Base-by-base conservation (phyloP, 768 basidiomycete species). In the Arthromyces matolae region DNA sequence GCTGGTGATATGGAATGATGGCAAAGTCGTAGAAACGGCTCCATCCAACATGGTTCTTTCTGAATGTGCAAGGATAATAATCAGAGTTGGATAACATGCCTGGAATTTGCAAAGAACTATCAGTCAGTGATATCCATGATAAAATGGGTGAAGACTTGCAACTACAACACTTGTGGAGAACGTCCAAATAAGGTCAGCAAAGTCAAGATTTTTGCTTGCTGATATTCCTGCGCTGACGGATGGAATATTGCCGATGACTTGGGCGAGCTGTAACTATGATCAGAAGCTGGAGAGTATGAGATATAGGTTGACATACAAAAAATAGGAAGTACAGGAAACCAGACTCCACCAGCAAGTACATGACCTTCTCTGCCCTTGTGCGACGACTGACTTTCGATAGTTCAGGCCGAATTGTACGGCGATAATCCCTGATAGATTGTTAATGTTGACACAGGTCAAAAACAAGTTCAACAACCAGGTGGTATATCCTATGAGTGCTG, bases 311-410 rank as follows among this genome's bases (percentile, higher is more conserved):
- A 36, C 50, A n/a, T 43, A 52, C 45, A 31, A 47, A 52, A 31
- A 47, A 47, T 28, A 52, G 45, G 31, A 52, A 38, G 13, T 47
- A 47, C 1, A 46, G 12, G 22, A 51, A 51, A 5, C 50, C 45
- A 42, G 45, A 52, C 19, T 39, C 35, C 9, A 47, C 18, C 32
- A 47, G 23, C 34, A 51, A 25, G 6, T 46, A 14, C 45, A 51
- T 45, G 18, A 47, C 40, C 18, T 43, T 51, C 24, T 47, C 35
- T 14, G 32, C 35, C 19, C 28, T 45, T n/a, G 44, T 47, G 14
- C n/a, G 28, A 20, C 29, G 20, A 5, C 34, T 31, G 14, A 19
- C 16, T 31, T 18, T 28, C 4, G 32, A 22, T 12, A 38, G 13
- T 10, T 36, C 28, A 14, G 41, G 29, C 22, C 18, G 42, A 18